Base-by-base conservation (phyloP, 179 eudicot species). In the Spinacia oleracea region DNA sequence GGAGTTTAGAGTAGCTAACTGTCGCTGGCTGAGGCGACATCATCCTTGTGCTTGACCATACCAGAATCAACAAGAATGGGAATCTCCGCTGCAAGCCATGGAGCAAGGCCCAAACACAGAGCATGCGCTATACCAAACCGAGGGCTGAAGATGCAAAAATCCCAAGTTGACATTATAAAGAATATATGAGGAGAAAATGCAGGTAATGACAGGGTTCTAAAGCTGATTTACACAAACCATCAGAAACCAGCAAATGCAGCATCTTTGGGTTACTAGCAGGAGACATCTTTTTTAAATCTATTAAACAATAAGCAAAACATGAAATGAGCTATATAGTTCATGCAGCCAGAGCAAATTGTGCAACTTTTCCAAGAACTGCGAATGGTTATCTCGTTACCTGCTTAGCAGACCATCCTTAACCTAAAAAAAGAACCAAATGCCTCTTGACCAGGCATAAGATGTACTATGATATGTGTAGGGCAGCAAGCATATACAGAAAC, bases 71-170 rank as follows among this genome's bases (percentile, higher is more conserved):
- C 98, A 27, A 95, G 93, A 80, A 95, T 70, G 18, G 98, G 98
- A 71, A 95, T 85, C 83, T 95, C 98, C 20, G 98, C 98, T 10
- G 98, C 98, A 77, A 95, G 98, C 98, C 98, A 95, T 31, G 98
- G 98, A 40, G 98, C 98, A 78, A 95, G 98, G 8, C 98, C 98
- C 89, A 95, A 84, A 84, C 98, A 95, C 27, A 95, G 92, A 23
- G 98, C 98, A 80, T 95, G 98, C 10, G 98, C 98, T 73, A 93
- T 91, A 6, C 98, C 98, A 86, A 95, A 95, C 88, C 98, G 92
- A 77, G 98, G 98, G 74, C 98, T 95, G 93, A 76, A 70, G 4
- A 62, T 7, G 6, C 34, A 43, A 75, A 25, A 53, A 72, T 31
- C 43, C 38, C 23, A 18, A 45, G 45, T 56, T 42, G 60, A n/a